Percentiles rank a stretch among this genome's conserved stretches.
Evolutionary conservation across 345 rosid genomes (phyloP).

Genomic region (Euphorbia pulcherrima): DNA sequence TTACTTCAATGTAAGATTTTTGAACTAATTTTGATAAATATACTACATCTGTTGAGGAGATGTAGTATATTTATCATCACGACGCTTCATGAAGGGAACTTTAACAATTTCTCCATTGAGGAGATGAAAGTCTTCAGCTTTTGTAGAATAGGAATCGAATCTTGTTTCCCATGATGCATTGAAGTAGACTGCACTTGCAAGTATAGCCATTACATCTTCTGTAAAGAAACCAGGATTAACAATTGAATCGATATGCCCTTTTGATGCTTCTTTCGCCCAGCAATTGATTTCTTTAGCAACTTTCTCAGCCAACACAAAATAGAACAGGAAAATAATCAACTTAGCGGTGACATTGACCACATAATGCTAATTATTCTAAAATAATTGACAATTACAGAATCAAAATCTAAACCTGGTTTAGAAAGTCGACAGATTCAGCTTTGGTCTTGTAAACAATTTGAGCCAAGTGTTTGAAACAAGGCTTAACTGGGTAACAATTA

Average conservation of each 20-base stretch:
- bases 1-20: too few relatives aligned
- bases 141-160: not conserved
- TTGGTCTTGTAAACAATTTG: conserved; percentile 14
- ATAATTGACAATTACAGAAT: too few relatives aligned
- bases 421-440: conserved; percentile 16
- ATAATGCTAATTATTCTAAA: too few relatives aligned
- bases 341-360: too few relatives aligned
- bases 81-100: conserved; percentile 21
- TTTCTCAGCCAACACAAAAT: not conserved
- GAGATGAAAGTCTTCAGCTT: not conserved
- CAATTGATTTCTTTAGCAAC: not conserved
- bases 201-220: not conserved
- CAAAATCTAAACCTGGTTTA: not conserved
- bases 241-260: not conserved
- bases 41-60: too few relatives aligned
- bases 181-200: too few relatives aligned
- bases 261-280: too few relatives aligned
- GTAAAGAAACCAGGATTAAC: not conserved
- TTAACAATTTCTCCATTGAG: conserved; percentile 12
- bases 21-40: too few relatives aligned
- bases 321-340: not conserved
- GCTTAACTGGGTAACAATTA: conserved; percentile 2
- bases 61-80: too few relatives aligned
- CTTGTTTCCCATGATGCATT: not conserved
- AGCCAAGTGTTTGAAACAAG: conserved; percentile 2